A percentile compares a stretch with the other conserved stretches of the same genome.
These are phyloP conservation scores for Lasiodiplodia citricola DNA, from an alignment of 2,329 filamentous ascomycete species.

Conservation along the genomic window DNA sequence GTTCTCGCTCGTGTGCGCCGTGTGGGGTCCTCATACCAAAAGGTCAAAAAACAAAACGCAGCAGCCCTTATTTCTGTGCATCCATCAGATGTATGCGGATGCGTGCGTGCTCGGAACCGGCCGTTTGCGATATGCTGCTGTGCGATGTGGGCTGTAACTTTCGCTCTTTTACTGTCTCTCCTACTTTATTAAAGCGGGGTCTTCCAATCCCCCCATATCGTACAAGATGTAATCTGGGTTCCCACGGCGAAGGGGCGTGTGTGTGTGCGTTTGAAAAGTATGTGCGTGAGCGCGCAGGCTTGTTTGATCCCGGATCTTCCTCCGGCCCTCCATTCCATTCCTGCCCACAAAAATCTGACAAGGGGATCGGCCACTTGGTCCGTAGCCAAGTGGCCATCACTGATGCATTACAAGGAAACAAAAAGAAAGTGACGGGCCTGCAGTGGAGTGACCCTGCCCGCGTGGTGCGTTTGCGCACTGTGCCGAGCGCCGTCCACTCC, in stretches of 20 bases:
- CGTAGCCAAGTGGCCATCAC: neutral
- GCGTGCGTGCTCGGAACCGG: neutral
- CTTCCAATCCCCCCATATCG: constrained; percentile 4
- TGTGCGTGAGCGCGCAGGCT: constrained; percentile 10
- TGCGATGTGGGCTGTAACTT: neutral
- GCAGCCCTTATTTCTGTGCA: neutral
- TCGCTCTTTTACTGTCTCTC: neutral
- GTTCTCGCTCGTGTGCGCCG: neutral
- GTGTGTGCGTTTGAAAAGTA: constrained; percentile 1
- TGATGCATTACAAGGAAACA: constrained; percentile 1
- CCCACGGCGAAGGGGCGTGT: neutral
- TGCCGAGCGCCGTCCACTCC: neutral
- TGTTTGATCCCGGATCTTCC: neutral
- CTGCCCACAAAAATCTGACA: neutral
- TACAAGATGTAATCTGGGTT: neutral
- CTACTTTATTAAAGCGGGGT: neutral
- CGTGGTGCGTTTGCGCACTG: neutral
- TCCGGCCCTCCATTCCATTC: neutral
- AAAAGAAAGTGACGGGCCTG: constrained; percentile 3
- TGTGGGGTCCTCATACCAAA: neutral
- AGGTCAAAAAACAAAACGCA: neutral
- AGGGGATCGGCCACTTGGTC: neutral
- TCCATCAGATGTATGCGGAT: neutral
- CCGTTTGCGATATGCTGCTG: neutral
- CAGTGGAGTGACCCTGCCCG: constrained; percentile 6